Evolutionary conservation across 768 basidiomycete genomes (phyloP).

Genomic region (Lactifluus volemus): DNA sequence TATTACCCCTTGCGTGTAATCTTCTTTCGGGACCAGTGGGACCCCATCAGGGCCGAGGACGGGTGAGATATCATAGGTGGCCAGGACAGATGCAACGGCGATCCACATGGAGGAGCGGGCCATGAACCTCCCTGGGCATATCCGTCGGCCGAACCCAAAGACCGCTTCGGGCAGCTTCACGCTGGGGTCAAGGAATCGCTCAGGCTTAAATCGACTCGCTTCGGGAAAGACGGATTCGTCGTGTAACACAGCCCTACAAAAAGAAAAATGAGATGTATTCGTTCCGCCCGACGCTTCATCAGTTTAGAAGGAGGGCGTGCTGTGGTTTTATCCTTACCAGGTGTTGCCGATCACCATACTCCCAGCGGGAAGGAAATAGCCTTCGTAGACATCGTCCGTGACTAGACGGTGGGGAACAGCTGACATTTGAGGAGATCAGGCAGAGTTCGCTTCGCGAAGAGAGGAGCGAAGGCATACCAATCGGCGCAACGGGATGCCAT

Average conservation of each 20-base stretch:
- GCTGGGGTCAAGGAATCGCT: constrained; percentile 12
- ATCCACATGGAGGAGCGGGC: constrained; percentile 15
- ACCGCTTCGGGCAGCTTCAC: background rate
- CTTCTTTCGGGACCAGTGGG: constrained; percentile 2
- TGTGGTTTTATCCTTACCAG: constrained; percentile 8
- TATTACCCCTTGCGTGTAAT: constrained; percentile 3
- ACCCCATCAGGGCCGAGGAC: background rate
- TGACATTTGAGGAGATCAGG: background rate
- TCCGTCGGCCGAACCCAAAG: constrained; percentile 17
- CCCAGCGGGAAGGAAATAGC: constrained; percentile 27
- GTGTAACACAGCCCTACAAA: constrained; percentile 14
- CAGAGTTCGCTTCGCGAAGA: background rate
- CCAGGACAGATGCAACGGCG: constrained; percentile 6
- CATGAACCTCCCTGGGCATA: constrained; percentile 15
- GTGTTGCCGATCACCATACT: constrained; percentile 22
- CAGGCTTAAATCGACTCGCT: constrained; percentile 8
- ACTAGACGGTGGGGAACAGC: constrained; percentile 21
- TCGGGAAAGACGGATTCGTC: constrained; percentile 9
- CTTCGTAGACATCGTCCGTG: constrained; percentile 22
- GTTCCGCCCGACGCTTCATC: background rate
- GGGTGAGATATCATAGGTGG: constrained; percentile 9
- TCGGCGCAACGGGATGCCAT: constrained; percentile 21
- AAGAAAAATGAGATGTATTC: background rate
- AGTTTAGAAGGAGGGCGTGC: background rate
- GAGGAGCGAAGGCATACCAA: constrained; percentile 5